A percentile compares a stretch with the other conserved stretches of the same genome.
These are phyloP conservation scores for Planoprotostelium fungivorum DNA, from an alignment of 78 protist genomes.

Conservation along the genomic window DNA sequence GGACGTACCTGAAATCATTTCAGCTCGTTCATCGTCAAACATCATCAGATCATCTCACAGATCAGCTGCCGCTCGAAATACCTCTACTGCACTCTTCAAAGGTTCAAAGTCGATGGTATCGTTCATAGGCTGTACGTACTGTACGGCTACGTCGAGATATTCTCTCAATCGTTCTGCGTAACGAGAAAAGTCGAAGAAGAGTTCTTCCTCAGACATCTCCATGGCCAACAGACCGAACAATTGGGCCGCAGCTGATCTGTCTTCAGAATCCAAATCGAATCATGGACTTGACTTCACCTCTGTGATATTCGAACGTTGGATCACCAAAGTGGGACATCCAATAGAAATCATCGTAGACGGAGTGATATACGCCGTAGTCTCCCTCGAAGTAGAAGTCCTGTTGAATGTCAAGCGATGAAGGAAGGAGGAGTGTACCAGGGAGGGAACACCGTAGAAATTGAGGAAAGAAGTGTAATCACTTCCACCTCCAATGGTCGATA, in stretches of 20 bases:
- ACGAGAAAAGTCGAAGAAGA: not conserved
- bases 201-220: not conserved
- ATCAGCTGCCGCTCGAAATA: not conserved
- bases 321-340: constrained; percentile 30
- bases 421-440: not conserved
- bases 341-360: constrained; percentile 14
- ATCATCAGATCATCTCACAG: not conserved
- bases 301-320: not conserved
- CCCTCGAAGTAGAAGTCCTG: not conserved
- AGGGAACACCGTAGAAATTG: constrained; percentile 16
- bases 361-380: constrained; percentile 39
- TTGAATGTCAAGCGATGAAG: too few species aligned
- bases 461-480: constrained; percentile 32
- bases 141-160: not conserved
- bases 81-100: not conserved
- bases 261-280: not conserved
- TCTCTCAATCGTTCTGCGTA: not conserved
- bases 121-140: too few species aligned
- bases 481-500: constrained; percentile 5
- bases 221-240: not conserved
- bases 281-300: not conserved
- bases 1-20: too few species aligned
- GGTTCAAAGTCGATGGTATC: not conserved
- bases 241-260: constrained; percentile 10
- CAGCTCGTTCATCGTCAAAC: too few species aligned